Base-by-base conservation (phyloP, 2,329 filamentous ascomycete genomes). In the Exophiala mesophila region DNA sequence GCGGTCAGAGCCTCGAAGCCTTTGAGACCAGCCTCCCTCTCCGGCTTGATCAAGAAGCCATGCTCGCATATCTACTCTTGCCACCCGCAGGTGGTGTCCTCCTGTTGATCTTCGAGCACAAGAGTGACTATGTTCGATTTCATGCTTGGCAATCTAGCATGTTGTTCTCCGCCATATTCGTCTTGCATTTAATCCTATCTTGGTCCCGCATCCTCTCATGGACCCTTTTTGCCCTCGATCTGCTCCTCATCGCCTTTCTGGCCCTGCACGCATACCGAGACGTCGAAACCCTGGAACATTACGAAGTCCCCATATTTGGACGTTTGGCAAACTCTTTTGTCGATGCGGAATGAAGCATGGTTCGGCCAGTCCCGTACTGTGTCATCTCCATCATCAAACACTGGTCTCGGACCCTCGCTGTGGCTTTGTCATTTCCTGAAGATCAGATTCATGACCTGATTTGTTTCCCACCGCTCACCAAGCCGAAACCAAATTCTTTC, bases 71-170 rank as follows among this genome's bases (percentile, higher is more conserved):
- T 63, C 62, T 96, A 49, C 71, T 84, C 36, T 68, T 94, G 10
- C 92, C 92, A 49, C 92, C 92, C 1, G 74, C 89, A 0, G 92
- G 90, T 2, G 86, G 85, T 3, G 86, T 96, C 18, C 63, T 95
- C 53, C 66, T 98, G 55, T 66, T 98, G 54, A 77, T 97, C 32
- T 63, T 90, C 50, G 92, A 98, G 73, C 80, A 89, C 60, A 92
- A 95, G 71, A 96, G 88, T 60, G 92, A 98, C 67, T 98, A 95
- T 65, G 92, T 98, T 44, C 78, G 92, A 51, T 97, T 97, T 56
- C 92, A 98, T 64, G 92, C 92, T 5, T 98, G 92, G 90, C 92
- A 98, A 67, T 86, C 85, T 5, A 82, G 83, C 51, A 72, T 95
- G 57, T 65, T 94, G 3, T 96, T 95, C 63, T 83, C 85, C 1